phyloP scores from a whole-genome alignment of 2,329 filamentous ascomycete species.

The Nothopassalora personata region DNA sequence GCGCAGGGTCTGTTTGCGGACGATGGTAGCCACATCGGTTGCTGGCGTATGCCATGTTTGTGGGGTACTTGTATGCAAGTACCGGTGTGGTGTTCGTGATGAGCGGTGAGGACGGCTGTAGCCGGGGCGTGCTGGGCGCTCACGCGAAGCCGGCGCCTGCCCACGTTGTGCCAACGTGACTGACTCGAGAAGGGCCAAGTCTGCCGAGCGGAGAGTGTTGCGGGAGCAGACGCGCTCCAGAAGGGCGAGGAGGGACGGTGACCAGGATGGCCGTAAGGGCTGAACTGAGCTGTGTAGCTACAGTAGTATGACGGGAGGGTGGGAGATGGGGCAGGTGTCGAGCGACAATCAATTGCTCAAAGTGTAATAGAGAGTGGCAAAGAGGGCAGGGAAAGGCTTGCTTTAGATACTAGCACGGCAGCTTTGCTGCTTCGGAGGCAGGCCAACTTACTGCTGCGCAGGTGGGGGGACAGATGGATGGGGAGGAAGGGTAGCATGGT shows the following conservation, averaged over 20 bases:
- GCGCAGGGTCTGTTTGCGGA: conserved; percentile 19
- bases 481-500: neutral
- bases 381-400: conserved; percentile 29
- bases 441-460: neutral
- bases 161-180: conserved; percentile 13
- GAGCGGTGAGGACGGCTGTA: conserved; percentile 26
- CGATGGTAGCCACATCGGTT: conserved; percentile 23
- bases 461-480: neutral
- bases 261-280: conserved; percentile 6
- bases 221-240: conserved; percentile 2
- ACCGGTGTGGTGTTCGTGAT: conserved; percentile 12
- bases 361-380: conserved; percentile 22
- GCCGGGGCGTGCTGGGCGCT: conserved; percentile 15
- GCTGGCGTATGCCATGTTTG: conserved; percentile 24
- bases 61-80: conserved; percentile 24
- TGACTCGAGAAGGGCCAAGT: conserved; percentile 17
- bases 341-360: conserved; percentile 29
- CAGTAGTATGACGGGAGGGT: neutral
- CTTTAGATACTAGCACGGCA: conserved; percentile 19
- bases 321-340: conserved; percentile 7
- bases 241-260: neutral
- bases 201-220: conserved; percentile 5
- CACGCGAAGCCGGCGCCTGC: conserved; percentile 13
- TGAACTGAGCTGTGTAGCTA: too few species aligned
- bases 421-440: conserved; percentile 1